Evolutionary conservation across 371 early-diverging fungal genomes (phyloP).

Genomic region (Scutellospora calospora): DNA sequence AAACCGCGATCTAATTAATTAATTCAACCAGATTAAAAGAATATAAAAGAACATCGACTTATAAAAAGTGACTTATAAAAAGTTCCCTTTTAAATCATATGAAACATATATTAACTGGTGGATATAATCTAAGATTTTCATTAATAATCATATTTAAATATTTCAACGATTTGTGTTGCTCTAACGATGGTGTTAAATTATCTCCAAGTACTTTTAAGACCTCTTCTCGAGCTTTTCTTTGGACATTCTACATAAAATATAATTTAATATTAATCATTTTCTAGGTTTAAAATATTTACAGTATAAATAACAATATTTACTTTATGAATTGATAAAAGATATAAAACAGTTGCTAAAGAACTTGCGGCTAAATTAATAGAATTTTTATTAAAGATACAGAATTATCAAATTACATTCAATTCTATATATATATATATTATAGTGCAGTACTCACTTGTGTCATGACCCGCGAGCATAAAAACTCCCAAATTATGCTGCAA

Average conservation of each 20-base stretch:
- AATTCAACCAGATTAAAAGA: not conserved
- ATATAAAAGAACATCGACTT: not conserved
- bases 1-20: not conserved
- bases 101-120: not conserved
- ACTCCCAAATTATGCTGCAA: not conserved
- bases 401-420: not conserved
- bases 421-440: not conserved
- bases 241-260: not conserved
- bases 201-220: not conserved
- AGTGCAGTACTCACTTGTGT: not conserved
- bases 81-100: no score
- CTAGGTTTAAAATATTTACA: no score
- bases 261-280: no score
- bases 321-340: not conserved
- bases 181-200: not conserved
- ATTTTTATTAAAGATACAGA: not conserved
- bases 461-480: constrained; percentile 24
- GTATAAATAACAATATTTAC: not conserved
- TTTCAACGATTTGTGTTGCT: not conserved
- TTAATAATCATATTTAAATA: constrained; percentile 7
- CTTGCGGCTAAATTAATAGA: not conserved
- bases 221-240: not conserved
- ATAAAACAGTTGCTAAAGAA: constrained; percentile 6
- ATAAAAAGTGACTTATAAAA: no score
- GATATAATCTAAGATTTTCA: constrained; percentile 19